Evolutionary conservation across 805 yeast species (phyloP).

Genomic region (Lachancea kluyveri): DNA sequence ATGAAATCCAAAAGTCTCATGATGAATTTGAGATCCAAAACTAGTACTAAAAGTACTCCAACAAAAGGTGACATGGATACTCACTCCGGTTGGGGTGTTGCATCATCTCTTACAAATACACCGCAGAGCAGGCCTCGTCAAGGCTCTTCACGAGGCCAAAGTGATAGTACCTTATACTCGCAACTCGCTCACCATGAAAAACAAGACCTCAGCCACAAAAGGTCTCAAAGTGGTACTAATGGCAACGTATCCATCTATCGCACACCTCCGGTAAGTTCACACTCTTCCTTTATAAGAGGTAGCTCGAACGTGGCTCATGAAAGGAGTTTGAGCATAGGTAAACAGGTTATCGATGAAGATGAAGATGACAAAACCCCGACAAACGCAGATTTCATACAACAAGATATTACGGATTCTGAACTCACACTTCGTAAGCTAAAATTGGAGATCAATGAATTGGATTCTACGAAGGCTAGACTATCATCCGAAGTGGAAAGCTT

Average conservation of each 20-base stretch:
- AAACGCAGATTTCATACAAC: slow-evolving; percentile 11
- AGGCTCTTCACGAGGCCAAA: slow-evolving; percentile 19
- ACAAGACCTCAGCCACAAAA: slow-evolving; percentile 7
- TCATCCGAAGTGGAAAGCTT: slow-evolving; percentile 48
- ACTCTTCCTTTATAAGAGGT: slow-evolving; percentile 1
- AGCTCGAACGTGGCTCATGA: slow-evolving; percentile 1
- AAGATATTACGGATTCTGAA: slow-evolving; percentile 25
- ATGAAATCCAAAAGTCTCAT: slow-evolving; percentile 27
- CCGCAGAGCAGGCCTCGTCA: slow-evolving; percentile 5
- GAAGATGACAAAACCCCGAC: slow-evolving; percentile 5
- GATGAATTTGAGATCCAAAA: slow-evolving; percentile 19
- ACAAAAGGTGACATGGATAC: slow-evolving; percentile 18
- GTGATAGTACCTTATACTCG: slow-evolving; percentile 23
- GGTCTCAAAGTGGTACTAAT: slow-evolving; percentile 14
- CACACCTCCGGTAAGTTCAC: slow-evolving; percentile 19
- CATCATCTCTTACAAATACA: slow-evolving; percentile 7
- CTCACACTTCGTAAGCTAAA: slow-evolving; percentile 37
- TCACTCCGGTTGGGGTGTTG: slow-evolving; percentile 32
- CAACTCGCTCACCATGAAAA: background rate
- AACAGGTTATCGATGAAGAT: slow-evolving; percentile 5
- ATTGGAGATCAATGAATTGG: slow-evolving; percentile 36
- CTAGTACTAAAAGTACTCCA: slow-evolving; percentile 5
- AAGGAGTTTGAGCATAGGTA: slow-evolving; percentile 1
- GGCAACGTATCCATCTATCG: slow-evolving; percentile 20
- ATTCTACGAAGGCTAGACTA: slow-evolving; percentile 38